Base-by-base conservation (phyloP, 768 basidiomycete genomes). In the Boletus tomentosulus region DNA sequence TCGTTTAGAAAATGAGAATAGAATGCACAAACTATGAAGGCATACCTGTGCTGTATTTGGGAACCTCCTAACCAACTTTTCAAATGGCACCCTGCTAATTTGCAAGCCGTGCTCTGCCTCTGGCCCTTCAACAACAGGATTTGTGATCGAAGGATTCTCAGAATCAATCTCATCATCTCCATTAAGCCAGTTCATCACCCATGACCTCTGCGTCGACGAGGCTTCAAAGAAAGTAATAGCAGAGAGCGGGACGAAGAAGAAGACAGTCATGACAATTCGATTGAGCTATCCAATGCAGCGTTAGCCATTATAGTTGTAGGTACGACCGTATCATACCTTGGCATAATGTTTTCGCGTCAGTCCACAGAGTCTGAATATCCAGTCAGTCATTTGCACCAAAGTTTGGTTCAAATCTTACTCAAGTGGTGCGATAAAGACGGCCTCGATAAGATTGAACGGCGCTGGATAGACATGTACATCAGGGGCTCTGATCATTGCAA, bases 391-490 rank as follows among this genome's bases (percentile, higher is more conserved):
- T 15, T 35, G 42, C 10, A 43, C 16, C 45, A 49, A 15, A 3
- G 3, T 22, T 38, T 10, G 24, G 22, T 45, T 41, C 11, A 8
- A 25, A 16, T 75, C 89, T 63, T 62, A 96, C 92, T 96, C 94
- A 47, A 92, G 76, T 16, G 95, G 95, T 2, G 85, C 89, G 53
- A 96, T 74, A 28, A 96, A 72, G 65, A 92, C 67, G 1, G 77
- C 74, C 71, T 98, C 95, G 56, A 95, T 72, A 27, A 97, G 73
- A 67, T 96, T 97, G 77, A 96, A 95, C 1, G 95, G 95, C 0
- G 94, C 89, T 31, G 92, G 92, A 67, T 93, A 95, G 47, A 92
- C 75, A 62, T 64, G 78, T n/a, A 82, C 79, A 70, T 92, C 90
- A 5, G 91, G 91, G 1, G 91, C 90, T 45, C 92, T 74, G 54